Conservation (phyloP, 768 basidiomycete species). For the Suillus subalutaceus region DNA sequence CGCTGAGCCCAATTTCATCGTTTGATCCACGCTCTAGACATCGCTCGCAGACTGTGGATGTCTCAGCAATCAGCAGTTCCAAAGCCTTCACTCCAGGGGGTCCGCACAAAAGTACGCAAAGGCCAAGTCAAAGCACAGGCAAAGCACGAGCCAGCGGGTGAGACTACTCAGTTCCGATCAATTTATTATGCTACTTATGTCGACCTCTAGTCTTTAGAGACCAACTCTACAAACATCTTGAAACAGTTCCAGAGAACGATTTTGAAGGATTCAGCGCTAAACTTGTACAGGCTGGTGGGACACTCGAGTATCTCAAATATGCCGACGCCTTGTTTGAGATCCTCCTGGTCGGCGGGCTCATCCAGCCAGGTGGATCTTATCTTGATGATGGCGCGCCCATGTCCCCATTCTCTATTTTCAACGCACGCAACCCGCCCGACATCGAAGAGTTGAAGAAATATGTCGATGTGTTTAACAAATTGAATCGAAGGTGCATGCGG, state of each 20-base stretch:
- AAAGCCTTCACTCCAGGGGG: constrained; percentile 92
- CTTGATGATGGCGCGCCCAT: constrained; percentile 84
- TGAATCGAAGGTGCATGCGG: constrained; percentile 79
- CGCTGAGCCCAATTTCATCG: not conserved
- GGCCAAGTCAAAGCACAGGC: constrained; percentile 90
- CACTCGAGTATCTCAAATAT: constrained; percentile 97
- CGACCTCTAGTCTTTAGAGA: constrained; percentile 79
- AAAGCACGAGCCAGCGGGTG: constrained; percentile 88
- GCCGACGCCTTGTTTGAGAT: constrained; percentile 96
- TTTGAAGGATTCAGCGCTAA: constrained; percentile 83
- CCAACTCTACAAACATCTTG: constrained; percentile 88
- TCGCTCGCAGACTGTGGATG: constrained; percentile 70
- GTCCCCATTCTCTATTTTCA: constrained; percentile 88
- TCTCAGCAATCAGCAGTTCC: constrained; percentile 84
- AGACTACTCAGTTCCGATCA: constrained; percentile 4
- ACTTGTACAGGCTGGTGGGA: constrained; percentile 88
- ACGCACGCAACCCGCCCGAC: constrained; percentile 76
- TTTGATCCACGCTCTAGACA: constrained; percentile 32
- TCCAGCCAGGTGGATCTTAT: constrained; percentile 94
- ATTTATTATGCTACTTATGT: constrained; percentile 12
- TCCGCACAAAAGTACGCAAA: constrained; percentile 92
- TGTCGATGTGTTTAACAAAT: constrained; percentile 92
- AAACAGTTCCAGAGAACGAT: constrained; percentile 77
- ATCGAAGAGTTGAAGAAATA: constrained; percentile 91
- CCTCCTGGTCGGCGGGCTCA: constrained; percentile 91